A percentile compares a stretch with the other conserved stretches of the same genome.
Evolutionary conservation across 805 yeast species (phyloP).

Genomic region (Spathaspora girioi): DNA sequence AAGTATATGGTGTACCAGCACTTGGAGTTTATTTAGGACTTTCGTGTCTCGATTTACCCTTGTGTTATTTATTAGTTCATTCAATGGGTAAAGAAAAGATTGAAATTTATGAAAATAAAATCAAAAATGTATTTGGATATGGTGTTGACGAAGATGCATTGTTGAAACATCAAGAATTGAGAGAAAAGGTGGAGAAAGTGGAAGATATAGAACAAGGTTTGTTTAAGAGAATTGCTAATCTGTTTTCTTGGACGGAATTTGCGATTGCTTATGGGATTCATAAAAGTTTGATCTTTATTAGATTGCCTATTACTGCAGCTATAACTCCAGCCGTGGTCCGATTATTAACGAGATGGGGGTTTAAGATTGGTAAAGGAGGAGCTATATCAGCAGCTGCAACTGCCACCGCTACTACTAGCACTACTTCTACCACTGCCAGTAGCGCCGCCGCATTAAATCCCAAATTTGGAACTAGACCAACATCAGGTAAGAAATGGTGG

Average conservation of each 20-base stretch:
- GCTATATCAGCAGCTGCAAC: constrained; percentile 36
- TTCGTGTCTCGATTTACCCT: constrained; percentile 74
- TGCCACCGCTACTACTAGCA: constrained; percentile 6
- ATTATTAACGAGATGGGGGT: constrained; percentile 70
- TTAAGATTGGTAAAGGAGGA: constrained; percentile 59
- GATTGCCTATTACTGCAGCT: constrained; percentile 90
- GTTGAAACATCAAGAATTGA: constrained; percentile 30
- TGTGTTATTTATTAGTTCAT: constrained; percentile 81
- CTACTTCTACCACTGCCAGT: constrained; percentile 17
- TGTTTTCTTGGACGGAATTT: constrained; percentile 71
- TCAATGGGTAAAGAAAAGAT: constrained; percentile 83
- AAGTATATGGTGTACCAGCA: constrained; percentile 90
- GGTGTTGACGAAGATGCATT: constrained; percentile 47
- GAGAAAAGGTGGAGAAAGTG: constrained; percentile 18
- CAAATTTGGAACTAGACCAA: constrained; percentile 52
- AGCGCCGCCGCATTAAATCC: constrained; percentile 42
- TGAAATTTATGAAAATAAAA: constrained; percentile 57
- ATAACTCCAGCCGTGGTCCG: constrained; percentile 78
- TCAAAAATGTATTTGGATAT: constrained; percentile 60
- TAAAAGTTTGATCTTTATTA: constrained; percentile 76
- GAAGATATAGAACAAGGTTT: constrained; percentile 9
- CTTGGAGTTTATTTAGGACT: constrained; percentile 77
- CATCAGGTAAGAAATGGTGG: constrained; percentile 53
- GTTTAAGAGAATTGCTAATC: constrained; percentile 19
- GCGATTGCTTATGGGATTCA: constrained; percentile 91